These are phyloP conservation scores for Hippophae gyantsensis DNA, from an alignment of 306 rosid species.

Conservation along the genomic window DNA sequence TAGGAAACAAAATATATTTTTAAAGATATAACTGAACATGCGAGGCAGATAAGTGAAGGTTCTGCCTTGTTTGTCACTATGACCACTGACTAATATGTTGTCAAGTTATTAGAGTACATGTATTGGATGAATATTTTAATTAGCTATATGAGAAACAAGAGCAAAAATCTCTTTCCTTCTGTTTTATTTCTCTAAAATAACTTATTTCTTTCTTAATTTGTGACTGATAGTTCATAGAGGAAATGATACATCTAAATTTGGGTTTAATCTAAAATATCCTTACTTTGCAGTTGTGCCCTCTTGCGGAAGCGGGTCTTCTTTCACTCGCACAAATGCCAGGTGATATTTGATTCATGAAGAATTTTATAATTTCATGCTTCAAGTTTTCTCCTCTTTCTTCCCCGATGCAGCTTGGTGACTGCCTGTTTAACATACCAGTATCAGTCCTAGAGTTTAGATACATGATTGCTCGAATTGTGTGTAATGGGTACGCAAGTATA, in stretches of 20 bases:
- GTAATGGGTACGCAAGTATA: too few species aligned
- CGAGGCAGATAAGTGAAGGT: too few species aligned
- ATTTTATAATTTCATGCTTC: slow-evolving; percentile 2
- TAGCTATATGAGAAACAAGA: background rate
- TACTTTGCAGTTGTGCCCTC: slow-evolving; percentile 46
- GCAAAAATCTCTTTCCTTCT: background rate
- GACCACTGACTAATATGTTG: too few species aligned
- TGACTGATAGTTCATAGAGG: slow-evolving; percentile 10
- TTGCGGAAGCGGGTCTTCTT: slow-evolving; percentile 56
- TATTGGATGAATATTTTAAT: too few species aligned
- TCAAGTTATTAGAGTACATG: too few species aligned
- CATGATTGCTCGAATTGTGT: too few species aligned
- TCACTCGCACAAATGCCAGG: slow-evolving; percentile 87
- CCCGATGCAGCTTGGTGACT: too few species aligned
- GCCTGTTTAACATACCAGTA: too few species aligned
- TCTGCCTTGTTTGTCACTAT: too few species aligned
- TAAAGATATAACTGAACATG: too few species aligned
- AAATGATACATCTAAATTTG: slow-evolving; percentile 6
- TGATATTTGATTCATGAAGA: slow-evolving; percentile 20
- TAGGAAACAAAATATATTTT: too few species aligned
- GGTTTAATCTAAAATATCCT: slow-evolving; percentile 14
- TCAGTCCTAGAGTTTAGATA: too few species aligned
- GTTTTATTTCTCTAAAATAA: background rate
- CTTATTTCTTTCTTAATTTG: slow-evolving; percentile 2
- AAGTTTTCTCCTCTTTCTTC: slow-evolving; percentile 3